These are phyloP conservation scores for Aspergillus sp. DNA, from an alignment of 2,329 filamentous ascomycete genomes.

Conservation along the genomic window DNA sequence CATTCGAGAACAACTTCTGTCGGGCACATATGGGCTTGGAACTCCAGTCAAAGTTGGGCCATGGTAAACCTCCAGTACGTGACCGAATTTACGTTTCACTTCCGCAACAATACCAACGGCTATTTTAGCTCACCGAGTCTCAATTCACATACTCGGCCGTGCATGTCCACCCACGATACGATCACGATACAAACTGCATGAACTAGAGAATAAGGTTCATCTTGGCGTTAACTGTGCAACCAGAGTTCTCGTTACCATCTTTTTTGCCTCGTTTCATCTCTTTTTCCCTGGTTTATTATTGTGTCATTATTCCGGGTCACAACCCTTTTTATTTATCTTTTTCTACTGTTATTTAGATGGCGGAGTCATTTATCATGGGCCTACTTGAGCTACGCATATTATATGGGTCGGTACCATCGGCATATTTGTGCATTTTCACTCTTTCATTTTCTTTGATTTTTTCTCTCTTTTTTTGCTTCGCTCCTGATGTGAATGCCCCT, in stretches of 20 bases:
- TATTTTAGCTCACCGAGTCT: conserved; percentile 7
- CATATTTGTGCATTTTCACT: conserved; percentile 2
- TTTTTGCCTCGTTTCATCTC: conserved; percentile 2
- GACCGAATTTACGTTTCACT: conserved; percentile 8
- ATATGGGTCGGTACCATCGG: neutral
- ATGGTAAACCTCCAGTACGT: conserved; percentile 44
- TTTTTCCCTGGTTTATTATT: conserved; percentile 13
- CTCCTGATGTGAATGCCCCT: conserved; percentile 2
- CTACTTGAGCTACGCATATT: conserved; percentile 2
- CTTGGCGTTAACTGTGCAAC: conserved; percentile 41
- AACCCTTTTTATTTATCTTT: neutral
- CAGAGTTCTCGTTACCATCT: conserved; percentile 23
- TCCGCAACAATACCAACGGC: conserved; percentile 8
- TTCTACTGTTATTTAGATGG: conserved; percentile 10
- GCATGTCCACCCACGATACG: conserved; percentile 40
- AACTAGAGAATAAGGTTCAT: conserved; percentile 40
- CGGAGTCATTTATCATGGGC: neutral
- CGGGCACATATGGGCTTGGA: conserved; percentile 56
- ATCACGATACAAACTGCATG: conserved; percentile 48
- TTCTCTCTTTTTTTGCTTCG: conserved; percentile 6
- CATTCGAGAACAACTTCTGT: conserved; percentile 58
- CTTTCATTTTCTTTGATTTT: conserved; percentile 14
- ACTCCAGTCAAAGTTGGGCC: conserved; percentile 57
- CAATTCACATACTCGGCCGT: conserved; percentile 27
- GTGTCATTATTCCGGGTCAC: conserved; percentile 11